Evolutionary conservation across 2,329 filamentous ascomycete genomes (phyloP), one percentile per base, ranked within the genome.

Genomic region (Ambrosiella cleistominuta): DNA sequence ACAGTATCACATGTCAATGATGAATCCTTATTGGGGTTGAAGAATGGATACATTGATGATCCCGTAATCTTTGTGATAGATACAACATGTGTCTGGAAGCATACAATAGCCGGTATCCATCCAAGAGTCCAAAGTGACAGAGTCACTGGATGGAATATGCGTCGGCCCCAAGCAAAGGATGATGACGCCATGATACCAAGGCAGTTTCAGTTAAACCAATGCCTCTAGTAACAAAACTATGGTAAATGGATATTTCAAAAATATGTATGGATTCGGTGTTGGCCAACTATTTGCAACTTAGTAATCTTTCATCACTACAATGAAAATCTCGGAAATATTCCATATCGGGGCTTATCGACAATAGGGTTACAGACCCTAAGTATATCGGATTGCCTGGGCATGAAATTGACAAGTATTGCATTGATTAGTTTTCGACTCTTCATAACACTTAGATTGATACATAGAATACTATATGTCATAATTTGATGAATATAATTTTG

Each of bases 11-110:
- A 68, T 42, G 68, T 67, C 62, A 72, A 71, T 60, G 73, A 80
- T 64, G 75, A 74, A 65, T 83, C 74, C 64, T 74, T 82, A 56
- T 82, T 77, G 60, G 80, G 74, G 65, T 90, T 90, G 57, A 91
- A 72, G 61, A 82, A 84, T 1, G 87, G 87, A 58, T 84, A 84
- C 87, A 93, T 93, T 17, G 84, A 88, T 17, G 74, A 68, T 1
- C 82, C 82, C 40, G 73, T 73, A 61, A 86, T 77, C 60, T 71
- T 70, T 2, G 75, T 76, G 50, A 82, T 61, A 63, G 82, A 78
- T 19, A 75, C 78, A 42, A 85, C 75, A 64, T 81, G 74, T 39
- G 76, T 71, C 64, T 83, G 79, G 70, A 85, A 75, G 67, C 77
- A 79, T 60, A 82, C 74, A 54, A 79, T 70, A 12, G 79, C 75